phyloP scores from a whole-genome alignment of 2,329 filamentous ascomycete genomes.

The Fusarium tricinctum region DNA sequence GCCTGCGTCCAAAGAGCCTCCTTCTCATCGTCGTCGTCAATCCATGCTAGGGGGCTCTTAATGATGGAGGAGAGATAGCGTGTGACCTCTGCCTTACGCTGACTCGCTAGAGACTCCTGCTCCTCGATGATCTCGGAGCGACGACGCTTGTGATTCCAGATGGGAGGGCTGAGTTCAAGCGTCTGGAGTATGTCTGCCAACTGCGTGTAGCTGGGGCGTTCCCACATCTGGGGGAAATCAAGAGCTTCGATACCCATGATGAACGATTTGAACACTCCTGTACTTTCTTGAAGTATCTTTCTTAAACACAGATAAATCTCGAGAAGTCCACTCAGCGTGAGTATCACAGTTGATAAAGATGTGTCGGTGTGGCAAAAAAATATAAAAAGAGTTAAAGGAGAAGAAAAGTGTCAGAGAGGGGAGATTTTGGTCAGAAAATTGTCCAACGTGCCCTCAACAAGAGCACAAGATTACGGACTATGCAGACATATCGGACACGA shows the following conservation, averaged over 20 bases:
- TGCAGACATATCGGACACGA: slow-evolving; percentile 36
- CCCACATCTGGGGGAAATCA: slow-evolving; percentile 87
- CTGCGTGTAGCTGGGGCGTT: slow-evolving; percentile 75
- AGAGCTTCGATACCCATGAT: slow-evolving; percentile 53
- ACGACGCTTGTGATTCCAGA: slow-evolving; percentile 70
- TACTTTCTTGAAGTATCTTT: not conserved
- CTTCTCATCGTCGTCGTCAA: slow-evolving; percentile 73
- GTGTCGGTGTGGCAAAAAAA: slow-evolving; percentile 29
- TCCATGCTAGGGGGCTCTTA: slow-evolving; percentile 76
- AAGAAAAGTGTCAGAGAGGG: slow-evolving; percentile 1
- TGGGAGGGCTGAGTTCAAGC: slow-evolving; percentile 75
- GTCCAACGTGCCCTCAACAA: slow-evolving; percentile 13
- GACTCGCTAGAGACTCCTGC: slow-evolving; percentile 57
- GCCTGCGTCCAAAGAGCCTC: slow-evolving; percentile 84
- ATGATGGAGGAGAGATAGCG: slow-evolving; percentile 79
- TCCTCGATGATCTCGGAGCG: slow-evolving; percentile 59
- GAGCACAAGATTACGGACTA: slow-evolving; percentile 27
- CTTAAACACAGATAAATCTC: not conserved
- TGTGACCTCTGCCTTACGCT: slow-evolving; percentile 66
- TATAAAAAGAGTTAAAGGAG: not conserved
- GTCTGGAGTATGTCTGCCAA: slow-evolving; percentile 76
- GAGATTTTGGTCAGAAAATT: slow-evolving; percentile 10
- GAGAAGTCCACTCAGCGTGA: not conserved
- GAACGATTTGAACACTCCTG: not conserved
- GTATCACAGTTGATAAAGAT: slow-evolving; percentile 1